Percentiles rank a stretch among this genome's conserved stretches.
These are phyloP conservation scores for Adansonia digitata DNA, from an alignment of 345 rosid species.

Conservation along the genomic window DNA sequence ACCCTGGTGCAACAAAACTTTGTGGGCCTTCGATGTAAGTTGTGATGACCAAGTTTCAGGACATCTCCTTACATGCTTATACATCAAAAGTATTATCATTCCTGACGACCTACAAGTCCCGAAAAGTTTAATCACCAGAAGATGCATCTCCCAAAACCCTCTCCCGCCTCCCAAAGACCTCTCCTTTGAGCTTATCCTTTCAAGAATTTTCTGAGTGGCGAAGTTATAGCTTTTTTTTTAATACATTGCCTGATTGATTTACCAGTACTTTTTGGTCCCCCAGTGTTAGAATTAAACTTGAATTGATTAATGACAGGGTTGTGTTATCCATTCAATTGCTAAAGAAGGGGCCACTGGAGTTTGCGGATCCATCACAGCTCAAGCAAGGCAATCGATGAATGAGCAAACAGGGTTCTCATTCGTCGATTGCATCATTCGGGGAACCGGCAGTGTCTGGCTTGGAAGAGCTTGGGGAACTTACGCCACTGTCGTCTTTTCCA, in stretches of 20 bases:
- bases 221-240: too few species aligned
- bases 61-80: too few species aligned
- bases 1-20: too few species aligned
- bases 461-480: conserved; percentile 74
- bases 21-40: too few species aligned
- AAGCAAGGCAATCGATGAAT: conserved; percentile 36
- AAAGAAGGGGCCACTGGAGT: conserved; percentile 19
- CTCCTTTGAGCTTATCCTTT: too few species aligned
- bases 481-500: conserved; percentile 61
- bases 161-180: too few species aligned
- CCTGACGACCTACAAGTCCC: too few species aligned
- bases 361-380: conserved; percentile 56
- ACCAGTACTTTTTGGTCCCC: not conserved
- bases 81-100: too few species aligned
- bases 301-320: conserved; percentile 25
- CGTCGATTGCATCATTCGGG: conserved; percentile 50
- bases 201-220: too few species aligned
- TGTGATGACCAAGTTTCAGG: too few species aligned
- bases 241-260: not conserved
- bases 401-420: conserved; percentile 72
- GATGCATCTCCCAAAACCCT: too few species aligned
- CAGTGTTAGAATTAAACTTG: not conserved
- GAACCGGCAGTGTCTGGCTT: conserved; percentile 64
- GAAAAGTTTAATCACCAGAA: too few species aligned
- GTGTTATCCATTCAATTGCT: conserved; percentile 46